Percentiles rank a stretch among this genome's conserved stretches.
Evolutionary conservation across 179 eudicot genomes (phyloP).

Genomic region (Beta lomatogona): DNA sequence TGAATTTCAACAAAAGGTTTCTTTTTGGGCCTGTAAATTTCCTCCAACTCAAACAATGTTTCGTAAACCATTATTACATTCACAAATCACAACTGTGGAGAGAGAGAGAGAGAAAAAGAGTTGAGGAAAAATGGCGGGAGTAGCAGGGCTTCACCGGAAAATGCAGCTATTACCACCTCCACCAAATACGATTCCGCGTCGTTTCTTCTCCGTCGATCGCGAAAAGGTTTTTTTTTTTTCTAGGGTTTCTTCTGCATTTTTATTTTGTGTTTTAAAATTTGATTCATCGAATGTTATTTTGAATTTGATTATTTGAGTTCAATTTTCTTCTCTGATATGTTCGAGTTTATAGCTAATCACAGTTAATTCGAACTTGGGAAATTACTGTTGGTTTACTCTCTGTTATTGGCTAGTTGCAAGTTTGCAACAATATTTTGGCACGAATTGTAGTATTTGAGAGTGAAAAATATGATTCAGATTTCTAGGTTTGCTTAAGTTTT

Average conservation of each 20-base stretch:
- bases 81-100: too few species aligned
- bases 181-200: background rate
- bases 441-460: too few species aligned
- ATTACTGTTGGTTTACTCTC: background rate
- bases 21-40: too few species aligned
- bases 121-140: slow-evolving; percentile 31
- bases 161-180: slow-evolving; percentile 3
- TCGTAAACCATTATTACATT: too few species aligned
- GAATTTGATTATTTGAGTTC: too few species aligned
- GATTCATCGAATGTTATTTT: background rate
- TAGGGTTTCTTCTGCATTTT: background rate
- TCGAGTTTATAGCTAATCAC: background rate
- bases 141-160: background rate
- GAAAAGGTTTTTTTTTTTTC: slow-evolving; percentile 21
- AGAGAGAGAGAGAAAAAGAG: background rate
- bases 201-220: slow-evolving; percentile 19
- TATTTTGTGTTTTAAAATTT: background rate
- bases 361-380: background rate
- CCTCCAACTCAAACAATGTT: background rate
- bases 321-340: background rate
- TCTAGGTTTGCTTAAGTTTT: too few species aligned
- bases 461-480: too few species aligned
- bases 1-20: too few species aligned
- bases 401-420: too few species aligned
- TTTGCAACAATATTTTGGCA: too few species aligned